phyloP scores from a whole-genome alignment of 768 basidiomycete species.

The Sistotremastrum suecicum region DNA sequence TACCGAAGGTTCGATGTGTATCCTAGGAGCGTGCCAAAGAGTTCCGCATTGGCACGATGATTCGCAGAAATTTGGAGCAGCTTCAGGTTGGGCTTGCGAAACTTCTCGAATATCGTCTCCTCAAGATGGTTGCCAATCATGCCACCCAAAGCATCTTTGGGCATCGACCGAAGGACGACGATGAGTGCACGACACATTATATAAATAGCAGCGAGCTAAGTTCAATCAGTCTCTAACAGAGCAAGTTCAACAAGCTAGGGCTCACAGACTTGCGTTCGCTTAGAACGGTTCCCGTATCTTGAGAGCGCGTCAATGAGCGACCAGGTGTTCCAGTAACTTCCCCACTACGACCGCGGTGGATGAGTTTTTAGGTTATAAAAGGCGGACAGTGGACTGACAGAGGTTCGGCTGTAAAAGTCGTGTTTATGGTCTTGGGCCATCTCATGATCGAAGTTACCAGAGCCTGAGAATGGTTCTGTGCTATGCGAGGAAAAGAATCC shows the following conservation, averaged over 20 bases:
- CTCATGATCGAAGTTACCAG: conserved; percentile 79
- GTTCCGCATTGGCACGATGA: conserved; percentile 64
- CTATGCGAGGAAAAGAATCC: conserved; percentile 74
- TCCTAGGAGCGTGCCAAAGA: conserved; percentile 76
- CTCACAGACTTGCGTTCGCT: conserved; percentile 49
- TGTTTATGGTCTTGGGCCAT: conserved; percentile 71
- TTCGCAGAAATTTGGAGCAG: conserved; percentile 55
- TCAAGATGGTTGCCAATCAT: conserved; percentile 69
- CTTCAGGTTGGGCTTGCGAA: conserved; percentile 56
- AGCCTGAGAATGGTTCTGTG: conserved; percentile 68
- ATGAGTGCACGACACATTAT: conserved; percentile 83
- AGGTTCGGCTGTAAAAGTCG: conserved; percentile 30
- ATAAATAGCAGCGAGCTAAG: conserved; percentile 60
- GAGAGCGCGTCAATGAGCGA: conserved; percentile 15
- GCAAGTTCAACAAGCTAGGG: conserved; percentile 3
- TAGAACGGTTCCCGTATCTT: conserved; percentile 37
- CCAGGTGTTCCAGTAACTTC: too few relatives aligned
- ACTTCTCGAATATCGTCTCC: conserved; percentile 79
- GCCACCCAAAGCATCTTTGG: conserved; percentile 69
- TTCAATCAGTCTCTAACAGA: neutral
- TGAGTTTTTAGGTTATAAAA: conserved; percentile 10
- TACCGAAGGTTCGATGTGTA: conserved; percentile 71
- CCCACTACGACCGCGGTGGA: conserved; percentile 18
- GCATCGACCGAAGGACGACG: conserved; percentile 53
- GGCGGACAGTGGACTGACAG: conserved; percentile 37